Conservation (phyloP, 805 yeast species). For the Candida nonsorbophila region DNA sequence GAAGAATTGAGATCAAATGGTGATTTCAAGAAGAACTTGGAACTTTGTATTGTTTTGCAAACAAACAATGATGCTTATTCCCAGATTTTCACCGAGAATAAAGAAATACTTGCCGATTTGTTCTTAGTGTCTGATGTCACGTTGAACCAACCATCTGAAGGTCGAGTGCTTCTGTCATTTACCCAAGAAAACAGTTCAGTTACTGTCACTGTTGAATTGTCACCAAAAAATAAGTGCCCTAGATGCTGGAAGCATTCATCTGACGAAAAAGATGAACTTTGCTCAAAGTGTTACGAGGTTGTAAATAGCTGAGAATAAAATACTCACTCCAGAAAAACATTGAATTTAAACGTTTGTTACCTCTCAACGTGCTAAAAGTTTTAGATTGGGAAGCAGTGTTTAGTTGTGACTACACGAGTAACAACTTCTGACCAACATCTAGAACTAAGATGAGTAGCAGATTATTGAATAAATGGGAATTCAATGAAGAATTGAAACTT, state of each 20-base stretch:
- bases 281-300: slow-evolving; percentile 58
- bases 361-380: too few species aligned
- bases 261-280: slow-evolving; percentile 45
- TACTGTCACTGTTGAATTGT: slow-evolving; percentile 33
- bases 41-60: slow-evolving; percentile 39
- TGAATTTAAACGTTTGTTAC: too few species aligned
- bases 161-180: slow-evolving; percentile 3
- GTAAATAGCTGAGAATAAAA: slow-evolving; percentile 3
- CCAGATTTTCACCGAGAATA: slow-evolving; percentile 15
- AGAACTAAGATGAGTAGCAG: too few species aligned
- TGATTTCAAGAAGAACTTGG: slow-evolving; percentile 53
- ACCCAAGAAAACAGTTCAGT: slow-evolving; percentile 12
- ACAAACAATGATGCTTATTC: slow-evolving; percentile 7
- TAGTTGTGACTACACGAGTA: too few species aligned
- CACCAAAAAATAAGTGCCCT: slow-evolving; percentile 66
- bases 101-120: slow-evolving; percentile 31
- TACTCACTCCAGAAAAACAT: too few species aligned
- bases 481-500: too few species aligned
- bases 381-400: too few species aligned
- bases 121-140: slow-evolving; percentile 60
- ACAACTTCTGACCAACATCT: too few species aligned
- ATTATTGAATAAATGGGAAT: too few species aligned
- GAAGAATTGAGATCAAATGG: slow-evolving; percentile 55
- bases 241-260: slow-evolving; percentile 89
- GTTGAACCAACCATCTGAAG: slow-evolving; percentile 15